Evolutionary conservation across 768 basidiomycete genomes (phyloP).

Genomic region (Suillus alpinus): DNA sequence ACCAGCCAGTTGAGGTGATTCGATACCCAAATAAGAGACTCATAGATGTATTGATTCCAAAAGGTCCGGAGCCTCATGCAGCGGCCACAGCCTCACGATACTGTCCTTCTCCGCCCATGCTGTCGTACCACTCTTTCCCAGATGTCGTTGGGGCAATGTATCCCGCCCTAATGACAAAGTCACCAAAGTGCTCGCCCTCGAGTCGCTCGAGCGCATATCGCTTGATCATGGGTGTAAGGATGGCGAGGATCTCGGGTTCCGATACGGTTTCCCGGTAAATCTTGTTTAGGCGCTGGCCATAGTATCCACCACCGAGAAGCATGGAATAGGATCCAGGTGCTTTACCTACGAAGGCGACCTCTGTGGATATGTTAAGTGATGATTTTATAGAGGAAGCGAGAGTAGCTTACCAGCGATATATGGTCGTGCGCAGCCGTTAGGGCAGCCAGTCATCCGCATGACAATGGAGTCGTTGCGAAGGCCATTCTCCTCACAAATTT

Average conservation of each 20-base stretch:
- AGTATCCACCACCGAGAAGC: conserved; percentile 94
- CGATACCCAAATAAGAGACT: background rate
- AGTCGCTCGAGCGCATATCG: conserved; percentile 83
- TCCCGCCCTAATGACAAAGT: conserved; percentile 89
- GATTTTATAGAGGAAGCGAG: background rate
- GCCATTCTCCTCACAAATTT: conserved; percentile 90
- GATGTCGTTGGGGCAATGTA: conserved; percentile 84
- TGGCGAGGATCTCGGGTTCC: conserved; percentile 88
- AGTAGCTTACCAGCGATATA: conserved; percentile 73
- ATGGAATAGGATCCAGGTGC: conserved; percentile 90
- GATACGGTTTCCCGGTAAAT: conserved; percentile 90
- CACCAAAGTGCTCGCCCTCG: conserved; percentile 91
- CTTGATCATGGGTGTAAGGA: conserved; percentile 92
- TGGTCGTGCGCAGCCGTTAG: conserved; percentile 90
- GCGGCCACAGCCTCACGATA: conserved; percentile 34
- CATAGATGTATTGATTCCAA: background rate
- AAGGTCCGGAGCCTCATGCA: background rate
- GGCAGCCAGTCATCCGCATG: conserved; percentile 99
- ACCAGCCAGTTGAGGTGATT: background rate
- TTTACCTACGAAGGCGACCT: conserved; percentile 96
- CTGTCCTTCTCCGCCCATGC: conserved; percentile 75
- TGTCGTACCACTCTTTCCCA: conserved; percentile 85
- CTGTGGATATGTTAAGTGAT: conserved; percentile 35
- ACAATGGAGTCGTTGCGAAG: conserved; percentile 92
- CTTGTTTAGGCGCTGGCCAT: conserved; percentile 94